phyloP scores from a whole-genome alignment of 441 rosid genomes.

The Hypseocharis bilobata region DNA sequence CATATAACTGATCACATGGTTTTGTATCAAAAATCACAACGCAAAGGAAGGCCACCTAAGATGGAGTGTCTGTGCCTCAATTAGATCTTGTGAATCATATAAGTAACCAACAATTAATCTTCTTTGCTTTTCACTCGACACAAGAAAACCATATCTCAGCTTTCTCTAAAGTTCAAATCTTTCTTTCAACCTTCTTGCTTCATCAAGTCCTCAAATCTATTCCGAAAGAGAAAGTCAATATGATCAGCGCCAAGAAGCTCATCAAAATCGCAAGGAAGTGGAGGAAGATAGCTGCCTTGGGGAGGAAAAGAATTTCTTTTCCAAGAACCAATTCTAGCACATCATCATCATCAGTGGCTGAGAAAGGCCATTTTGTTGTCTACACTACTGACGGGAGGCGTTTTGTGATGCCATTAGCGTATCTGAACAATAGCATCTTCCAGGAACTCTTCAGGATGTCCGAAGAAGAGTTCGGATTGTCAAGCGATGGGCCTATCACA shows the following conservation, averaged over 20 bases:
- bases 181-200: not conserved
- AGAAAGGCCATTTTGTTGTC: constrained; percentile 10
- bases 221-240: not conserved
- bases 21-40: not conserved
- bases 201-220: no score
- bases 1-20: not conserved
- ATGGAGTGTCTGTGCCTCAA: no score
- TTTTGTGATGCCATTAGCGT: constrained; percentile 1
- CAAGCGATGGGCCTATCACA: constrained; percentile 10
- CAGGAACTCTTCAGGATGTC: constrained; percentile 9
- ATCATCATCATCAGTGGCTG: not conserved
- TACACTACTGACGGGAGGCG: constrained; percentile 12
- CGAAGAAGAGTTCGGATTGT: constrained; percentile 13
- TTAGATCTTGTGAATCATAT: not conserved
- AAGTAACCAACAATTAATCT: not conserved
- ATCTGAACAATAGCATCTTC: constrained; percentile 1
- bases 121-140: not conserved
- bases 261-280: constrained; percentile 33
- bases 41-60: not conserved
- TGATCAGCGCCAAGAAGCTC: constrained; percentile 32
- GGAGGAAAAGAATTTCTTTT: constrained; percentile 25
- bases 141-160: not conserved
- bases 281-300: constrained; percentile 23
- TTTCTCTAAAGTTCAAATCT: not conserved
- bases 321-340: constrained; percentile 6